These are phyloP conservation scores for Chlamydomonas eustigma DNA, from an alignment of 139 green algal genomes.

Conservation along the genomic window DNA sequence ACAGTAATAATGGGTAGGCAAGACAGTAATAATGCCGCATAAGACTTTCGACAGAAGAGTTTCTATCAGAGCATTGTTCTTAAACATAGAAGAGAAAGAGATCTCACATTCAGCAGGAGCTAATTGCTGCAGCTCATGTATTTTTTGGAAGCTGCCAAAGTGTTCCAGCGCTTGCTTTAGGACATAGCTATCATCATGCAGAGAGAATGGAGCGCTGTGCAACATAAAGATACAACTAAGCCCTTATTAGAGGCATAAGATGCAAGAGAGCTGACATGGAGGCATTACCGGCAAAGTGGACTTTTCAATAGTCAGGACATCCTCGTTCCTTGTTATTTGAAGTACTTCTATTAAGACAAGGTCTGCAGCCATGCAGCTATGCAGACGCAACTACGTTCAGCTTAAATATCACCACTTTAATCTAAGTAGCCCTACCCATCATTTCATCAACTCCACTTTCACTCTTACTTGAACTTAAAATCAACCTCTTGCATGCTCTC, in stretches of 20 bases:
- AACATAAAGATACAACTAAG: not conserved
- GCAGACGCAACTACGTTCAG: not conserved
- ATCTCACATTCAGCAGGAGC: not conserved
- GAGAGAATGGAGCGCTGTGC: constrained; percentile 4
- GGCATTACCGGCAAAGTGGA: too few species aligned
- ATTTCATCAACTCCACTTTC: not conserved
- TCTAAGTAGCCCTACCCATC: too few species aligned
- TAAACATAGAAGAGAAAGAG: too few species aligned
- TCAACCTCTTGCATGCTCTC: constrained; percentile 5
- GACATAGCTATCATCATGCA: constrained; percentile 4
- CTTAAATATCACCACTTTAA: too few species aligned
- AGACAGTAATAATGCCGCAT: too few species aligned
- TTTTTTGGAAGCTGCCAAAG: not conserved
- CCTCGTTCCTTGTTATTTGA: too few species aligned
- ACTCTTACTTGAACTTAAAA: constrained; percentile 7
- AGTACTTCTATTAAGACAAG: not conserved
- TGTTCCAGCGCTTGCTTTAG: not conserved
- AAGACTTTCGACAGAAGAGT: too few species aligned
- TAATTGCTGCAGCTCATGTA: not conserved
- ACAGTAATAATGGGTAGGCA: too few species aligned
- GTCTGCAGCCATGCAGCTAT: not conserved
- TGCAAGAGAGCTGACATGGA: too few species aligned
- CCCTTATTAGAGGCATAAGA: not conserved
- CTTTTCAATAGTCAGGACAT: too few species aligned
- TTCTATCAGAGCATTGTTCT: too few species aligned